These are phyloP conservation scores for Coemansia sp. DNA, from an alignment of 192 early-diverging fungal species.

Conservation along the genomic window DNA sequence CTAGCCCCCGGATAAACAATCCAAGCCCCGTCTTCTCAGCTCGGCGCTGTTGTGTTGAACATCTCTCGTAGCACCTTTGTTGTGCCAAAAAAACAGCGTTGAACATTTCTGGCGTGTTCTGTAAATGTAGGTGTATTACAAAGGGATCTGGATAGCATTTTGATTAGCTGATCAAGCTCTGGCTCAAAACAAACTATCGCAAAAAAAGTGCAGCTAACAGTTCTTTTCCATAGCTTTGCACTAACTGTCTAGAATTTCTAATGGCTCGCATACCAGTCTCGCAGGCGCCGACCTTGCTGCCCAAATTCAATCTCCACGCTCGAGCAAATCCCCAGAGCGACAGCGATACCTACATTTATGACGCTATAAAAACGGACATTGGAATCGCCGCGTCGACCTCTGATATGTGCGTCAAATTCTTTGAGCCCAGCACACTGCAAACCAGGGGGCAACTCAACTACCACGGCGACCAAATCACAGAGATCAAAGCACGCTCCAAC, in stretches of 20 bases:
- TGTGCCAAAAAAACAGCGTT: too few species aligned
- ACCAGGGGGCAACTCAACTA: conserved; percentile 52
- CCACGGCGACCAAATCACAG: conserved; percentile 63
- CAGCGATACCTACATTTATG: conserved; percentile 40
- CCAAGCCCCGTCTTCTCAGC: not conserved
- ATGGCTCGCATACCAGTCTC: conserved; percentile 43
- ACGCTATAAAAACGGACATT: conserved; percentile 18
- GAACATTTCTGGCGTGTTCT: not conserved
- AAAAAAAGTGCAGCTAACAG: not conserved
- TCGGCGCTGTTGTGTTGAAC: not conserved
- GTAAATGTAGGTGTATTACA: not conserved
- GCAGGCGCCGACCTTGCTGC: conserved; percentile 32
- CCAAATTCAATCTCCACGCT: conserved; percentile 15
- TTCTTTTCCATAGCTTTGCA: not conserved
- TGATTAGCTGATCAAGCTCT: not conserved
- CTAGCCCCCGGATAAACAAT: not conserved
- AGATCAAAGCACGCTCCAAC: conserved; percentile 55
- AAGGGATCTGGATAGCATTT: not conserved
- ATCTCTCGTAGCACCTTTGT: too few species aligned
- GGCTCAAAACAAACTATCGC: not conserved
- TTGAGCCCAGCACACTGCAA: conserved; percentile 55
- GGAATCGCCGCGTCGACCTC: conserved; percentile 57
- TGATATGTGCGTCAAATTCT: conserved; percentile 63
- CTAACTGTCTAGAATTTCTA: not conserved
- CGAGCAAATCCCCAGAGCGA: conserved; percentile 7